phyloP scores from a whole-genome alignment of 306 rosid species.

The Prunus dulcis region DNA sequence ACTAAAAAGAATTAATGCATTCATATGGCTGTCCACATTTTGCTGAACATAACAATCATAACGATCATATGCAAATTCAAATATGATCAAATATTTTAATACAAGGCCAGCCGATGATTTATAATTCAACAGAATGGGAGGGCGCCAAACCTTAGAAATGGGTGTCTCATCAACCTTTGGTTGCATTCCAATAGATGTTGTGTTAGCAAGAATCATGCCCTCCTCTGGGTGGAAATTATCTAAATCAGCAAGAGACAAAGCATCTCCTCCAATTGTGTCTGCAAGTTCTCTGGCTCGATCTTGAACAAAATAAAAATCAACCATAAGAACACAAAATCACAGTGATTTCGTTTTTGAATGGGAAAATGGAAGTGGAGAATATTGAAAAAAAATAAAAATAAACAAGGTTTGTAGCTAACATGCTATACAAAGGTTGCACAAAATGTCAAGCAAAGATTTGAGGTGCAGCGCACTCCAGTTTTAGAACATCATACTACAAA shows the following conservation, averaged over 20 bases:
- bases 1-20: background rate
- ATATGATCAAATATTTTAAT: background rate
- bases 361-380: background rate
- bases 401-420: background rate
- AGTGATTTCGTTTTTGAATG: background rate
- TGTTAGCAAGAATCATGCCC: slow-evolving; percentile 91
- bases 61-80: background rate
- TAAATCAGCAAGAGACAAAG: slow-evolving; percentile 72
- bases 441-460: background rate
- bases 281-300: slow-evolving; percentile 93
- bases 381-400: background rate
- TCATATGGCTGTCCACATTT: background rate
- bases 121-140: slow-evolving; percentile 16
- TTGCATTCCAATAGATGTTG: slow-evolving; percentile 93
- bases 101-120: slow-evolving; percentile 3
- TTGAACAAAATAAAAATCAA: slow-evolving; percentile 25
- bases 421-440: background rate
- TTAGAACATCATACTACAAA: background rate
- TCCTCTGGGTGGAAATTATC: slow-evolving; percentile 73
- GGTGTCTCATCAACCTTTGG: slow-evolving; percentile 88
- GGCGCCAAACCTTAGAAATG: slow-evolving; percentile 64
- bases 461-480: background rate
- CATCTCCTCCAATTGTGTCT: slow-evolving; percentile 67
- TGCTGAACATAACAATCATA: background rate
- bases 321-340: background rate